Evolutionary conservation across 2,329 filamentous ascomycete species (phyloP), one percentile per base, ranked within the genome.

Genomic region (Claviceps spartinae): DNA sequence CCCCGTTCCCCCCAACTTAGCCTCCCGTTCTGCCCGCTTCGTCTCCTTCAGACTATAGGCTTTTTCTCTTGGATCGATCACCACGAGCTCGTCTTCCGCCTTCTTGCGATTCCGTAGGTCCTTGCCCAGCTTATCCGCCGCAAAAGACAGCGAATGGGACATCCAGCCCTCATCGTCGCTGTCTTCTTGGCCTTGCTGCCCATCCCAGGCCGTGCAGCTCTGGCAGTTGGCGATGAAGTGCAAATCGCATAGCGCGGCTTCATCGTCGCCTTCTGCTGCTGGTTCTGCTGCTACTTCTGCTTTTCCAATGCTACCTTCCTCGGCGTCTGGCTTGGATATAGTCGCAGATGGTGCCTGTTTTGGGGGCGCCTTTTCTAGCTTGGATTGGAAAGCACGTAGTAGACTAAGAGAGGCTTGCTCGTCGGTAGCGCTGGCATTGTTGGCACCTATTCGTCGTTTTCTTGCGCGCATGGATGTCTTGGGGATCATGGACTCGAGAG

Each of bases 141-240:
- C 86, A 65, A 96, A 97, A 46, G 79, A 87, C 38, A 98, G 73
- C 9, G 81, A 76, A 65, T 97, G 91, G 4, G 80, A 81, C 81
- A 96, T 87, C 90, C 91, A 97, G 7, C 82, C 83, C 48, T 78
- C 74, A 48, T 81, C 81, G 54, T 80, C 78, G 58, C 75, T 77
- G 3, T 83, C 79, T 22, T 76, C 72, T 13, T 74, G 72, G 3
- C 74, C 79, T 42, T 73, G 75, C 59, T 82, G 30, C 9, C 11
- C 77, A 61, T 94, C 86, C 88, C 90, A 95, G 0, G 84, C 79
- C 54, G 80, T 82, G 66, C 93, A 97, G 45, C 88, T 95, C 64
- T 95, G 88, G 66, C 93, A 98, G 61, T 94, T 87, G 48, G 86
- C 86, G 56, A 98, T 94, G 67, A 97, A 98, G 65, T 98, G 93